Percentiles rank a stretch among this genome's conserved stretches.
Conservation (phyloP, 2,329 filamentous ascomycete genomes). For the Endoconidiophora laricicola region DNA sequence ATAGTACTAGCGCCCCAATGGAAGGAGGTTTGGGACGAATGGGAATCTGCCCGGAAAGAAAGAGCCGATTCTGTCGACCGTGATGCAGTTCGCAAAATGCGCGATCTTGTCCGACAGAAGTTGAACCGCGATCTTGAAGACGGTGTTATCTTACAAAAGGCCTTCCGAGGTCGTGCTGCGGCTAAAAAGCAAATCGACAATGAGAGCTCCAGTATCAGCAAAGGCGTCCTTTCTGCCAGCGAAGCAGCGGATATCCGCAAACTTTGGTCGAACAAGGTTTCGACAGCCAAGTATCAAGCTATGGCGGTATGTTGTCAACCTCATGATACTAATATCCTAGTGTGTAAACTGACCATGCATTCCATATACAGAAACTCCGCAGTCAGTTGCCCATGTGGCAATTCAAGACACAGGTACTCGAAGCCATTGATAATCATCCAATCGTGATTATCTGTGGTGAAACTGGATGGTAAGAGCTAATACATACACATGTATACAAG, state of each 20-base stretch:
- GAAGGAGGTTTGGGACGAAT: slow-evolving; percentile 73
- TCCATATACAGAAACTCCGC: slow-evolving; percentile 34
- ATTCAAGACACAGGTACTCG: slow-evolving; percentile 63
- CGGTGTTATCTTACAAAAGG: slow-evolving; percentile 59
- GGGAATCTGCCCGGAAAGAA: slow-evolving; percentile 53
- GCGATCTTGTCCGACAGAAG: slow-evolving; percentile 50
- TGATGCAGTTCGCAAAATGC: slow-evolving; percentile 47
- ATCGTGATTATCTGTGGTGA: slow-evolving; percentile 91
- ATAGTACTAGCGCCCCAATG: slow-evolving; percentile 62
- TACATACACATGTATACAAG: neutral
- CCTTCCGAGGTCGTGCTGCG: slow-evolving; percentile 47
- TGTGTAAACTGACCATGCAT: slow-evolving; percentile 4
- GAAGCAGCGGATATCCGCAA: slow-evolving; percentile 35
- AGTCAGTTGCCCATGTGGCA: slow-evolving; percentile 79
- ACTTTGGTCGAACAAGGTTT: slow-evolving; percentile 43
- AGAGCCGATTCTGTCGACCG: slow-evolving; percentile 57
- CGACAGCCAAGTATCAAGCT: slow-evolving; percentile 46
- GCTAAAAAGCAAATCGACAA: slow-evolving; percentile 30
- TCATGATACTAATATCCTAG: neutral
- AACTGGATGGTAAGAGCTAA: slow-evolving; percentile 55
- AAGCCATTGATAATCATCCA: slow-evolving; percentile 61
- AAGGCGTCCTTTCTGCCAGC: slow-evolving; percentile 22
- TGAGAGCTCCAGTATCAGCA: slow-evolving; percentile 32
- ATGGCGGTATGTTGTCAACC: slow-evolving; percentile 47
- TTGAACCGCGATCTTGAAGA: slow-evolving; percentile 54